Evolutionary conservation across 2,329 filamentous ascomycete species (phyloP), one percentile per base, ranked within the genome.

Genomic region (Monilinia fructicola): DNA sequence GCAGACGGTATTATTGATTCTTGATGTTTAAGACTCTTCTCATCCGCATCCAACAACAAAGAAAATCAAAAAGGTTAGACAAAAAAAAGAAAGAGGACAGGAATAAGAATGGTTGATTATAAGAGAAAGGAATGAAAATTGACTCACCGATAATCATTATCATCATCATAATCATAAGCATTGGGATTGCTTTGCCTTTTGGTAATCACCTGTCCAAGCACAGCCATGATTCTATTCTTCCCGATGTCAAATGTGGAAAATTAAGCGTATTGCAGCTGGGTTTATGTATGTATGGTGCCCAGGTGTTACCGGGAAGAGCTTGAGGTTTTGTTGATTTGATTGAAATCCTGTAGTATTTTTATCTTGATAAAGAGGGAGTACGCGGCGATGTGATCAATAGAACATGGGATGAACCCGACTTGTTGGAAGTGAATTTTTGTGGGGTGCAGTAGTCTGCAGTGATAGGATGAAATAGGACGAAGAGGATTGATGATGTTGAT

Each of bases 181-280:
- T 23, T 50, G 31, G 16, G 2, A 35, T 48, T 59, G 23, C 18
- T 59, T 48, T 59, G 56, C 59, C 59, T 62, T 46, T 62, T 53
- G 59, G 59, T 46, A 26, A 62, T 53, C 31, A 40, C 6, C 16
- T 50, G 28, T 14, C 11, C 6, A 2, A 53, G 38, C 59, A 62
- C 31, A 40, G 59, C 59, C 59, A 62, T 62, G 44, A 38, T 31
- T 16, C 18, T 56, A 18, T 12, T 38, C 23, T 38, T 52, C 18
- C 21, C 14, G 26, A 52, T 38, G 12, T 50, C 54, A 10, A 26
- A 58, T 44, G n/a, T 58, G 54, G 38, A 44, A 44, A 44, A 44
- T 44, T 16, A 42, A 42, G 4, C n/a, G 35, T 42, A 7, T 56
- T 61, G n/a, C 46, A 26, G 40, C 40, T 59, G 31, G 44, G 23